Base-by-base conservation (phyloP, 257 asterid species). In the Solanum medicagineum region DNA sequence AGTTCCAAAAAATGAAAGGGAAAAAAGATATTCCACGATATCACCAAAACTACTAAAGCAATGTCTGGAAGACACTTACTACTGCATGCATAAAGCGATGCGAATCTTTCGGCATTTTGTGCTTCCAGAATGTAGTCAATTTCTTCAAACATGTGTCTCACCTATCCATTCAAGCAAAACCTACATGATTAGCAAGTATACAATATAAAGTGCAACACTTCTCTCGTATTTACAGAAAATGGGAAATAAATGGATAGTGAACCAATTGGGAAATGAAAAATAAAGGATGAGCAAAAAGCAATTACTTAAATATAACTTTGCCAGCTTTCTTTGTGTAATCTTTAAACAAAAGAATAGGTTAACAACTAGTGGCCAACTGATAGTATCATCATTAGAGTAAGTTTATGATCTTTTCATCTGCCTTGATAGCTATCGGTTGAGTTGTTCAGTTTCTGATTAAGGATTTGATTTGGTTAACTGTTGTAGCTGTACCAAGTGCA, bases 141-240 rank as follows among this genome's bases (percentile, higher is more conserved):
- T 93, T 96, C 99, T 68, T 96, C 95, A 63, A 96, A 96, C 99
- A 96, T 96, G 80, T 94, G 99, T 80, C 99, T 93, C 91, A 96
- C 98, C 99, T 96, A 85, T 87, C 89, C 90, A 90, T 65, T 86
- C 82, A 88, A 90, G 86, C 69, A 88, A 87, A 85, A 63, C 88
- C 57, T 81, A 85, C 71, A 82, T 80, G 36, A 80, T 87, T 71
- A 69, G 84, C 63, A 71, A 60, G 80, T 80, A 81, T 84, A 86
- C 73, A 74, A 87, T 83, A 71, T 81, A 71, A 60, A 62, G 84
- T 70, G 80, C n/a, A 36, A 59, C 85, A 70, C n/a, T 49, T 51
- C 32, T 24, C 62, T 24, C 65, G 29, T 53, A 79, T 53, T 53
- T 10, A 53, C 83, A 53, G 49, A 10, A 24, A 79, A 26, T 24